These are phyloP conservation scores for Geotrichum armillariae DNA, from an alignment of 1,139 yeast genomes.

Conservation along the genomic window DNA sequence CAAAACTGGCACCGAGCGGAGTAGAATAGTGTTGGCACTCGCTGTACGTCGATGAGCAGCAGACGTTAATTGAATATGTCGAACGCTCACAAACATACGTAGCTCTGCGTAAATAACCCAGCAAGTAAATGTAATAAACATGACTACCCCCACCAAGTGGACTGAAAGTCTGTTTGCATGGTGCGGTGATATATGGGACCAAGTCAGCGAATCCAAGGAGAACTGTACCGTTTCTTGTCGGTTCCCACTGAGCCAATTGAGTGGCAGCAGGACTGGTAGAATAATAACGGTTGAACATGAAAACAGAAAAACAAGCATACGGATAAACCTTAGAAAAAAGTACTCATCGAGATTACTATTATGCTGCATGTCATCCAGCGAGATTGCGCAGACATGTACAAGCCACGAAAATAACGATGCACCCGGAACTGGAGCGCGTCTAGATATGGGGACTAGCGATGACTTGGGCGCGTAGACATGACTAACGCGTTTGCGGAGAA, in stretches of 20 bases:
- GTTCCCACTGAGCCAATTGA: constrained; percentile 27
- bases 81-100: constrained; percentile 27
- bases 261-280: constrained; percentile 32
- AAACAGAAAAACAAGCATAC: constrained; percentile 28
- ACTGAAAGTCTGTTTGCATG: constrained; percentile 28
- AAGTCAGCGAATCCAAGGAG: constrained; percentile 33
- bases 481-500: constrained; percentile 29
- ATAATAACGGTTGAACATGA: constrained; percentile 25
- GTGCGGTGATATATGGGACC: constrained; percentile 30
- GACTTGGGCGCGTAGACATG: constrained; percentile 36
- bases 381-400: constrained; percentile 18
- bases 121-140: constrained; percentile 24
- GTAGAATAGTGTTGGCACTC: constrained; percentile 33
- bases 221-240: constrained; percentile 12
- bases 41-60: constrained; percentile 26
- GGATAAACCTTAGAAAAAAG: constrained; percentile 35
- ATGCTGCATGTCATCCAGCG: constrained; percentile 24
- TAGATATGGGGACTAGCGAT: constrained; percentile 27
- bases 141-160: constrained; percentile 31
- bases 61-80: constrained; percentile 29
- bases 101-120: constrained; percentile 31
- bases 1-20: constrained; percentile 30
- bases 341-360: constrained; percentile 37
- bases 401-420: constrained; percentile 33
- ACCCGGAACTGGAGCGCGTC: constrained; percentile 24